Evolutionary conservation across 768 basidiomycete species (phyloP).

Genomic region (Hydnum rufescens): DNA sequence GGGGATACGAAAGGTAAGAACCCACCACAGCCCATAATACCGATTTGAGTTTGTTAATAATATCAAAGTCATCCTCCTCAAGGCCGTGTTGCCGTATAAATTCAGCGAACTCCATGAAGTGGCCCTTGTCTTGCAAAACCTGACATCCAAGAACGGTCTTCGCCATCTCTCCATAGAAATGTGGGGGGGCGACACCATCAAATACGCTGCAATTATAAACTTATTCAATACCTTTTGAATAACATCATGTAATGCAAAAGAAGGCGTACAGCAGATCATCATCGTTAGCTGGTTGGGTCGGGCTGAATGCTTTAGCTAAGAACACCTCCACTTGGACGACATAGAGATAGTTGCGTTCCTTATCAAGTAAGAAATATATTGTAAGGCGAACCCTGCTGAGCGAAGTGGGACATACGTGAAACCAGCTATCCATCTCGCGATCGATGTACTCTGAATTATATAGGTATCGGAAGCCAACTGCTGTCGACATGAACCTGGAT

Average conservation of each 20-base stretch:
- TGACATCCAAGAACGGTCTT: conserved; percentile 92
- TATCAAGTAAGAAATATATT: background rate
- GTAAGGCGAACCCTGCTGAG: background rate
- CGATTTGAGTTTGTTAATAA: conserved; percentile 82
- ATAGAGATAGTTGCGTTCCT: conserved; percentile 90
- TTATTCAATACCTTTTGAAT: background rate
- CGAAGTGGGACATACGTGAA: conserved; percentile 72
- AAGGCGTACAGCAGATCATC: conserved; percentile 34
- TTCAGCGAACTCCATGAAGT: conserved; percentile 78
- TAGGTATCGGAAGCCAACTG: conserved; percentile 81
- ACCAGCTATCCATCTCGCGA: conserved; percentile 91
- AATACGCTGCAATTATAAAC: conserved; percentile 31
- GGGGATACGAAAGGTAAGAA: conserved; percentile 10
- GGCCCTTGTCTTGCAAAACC: conserved; percentile 72
- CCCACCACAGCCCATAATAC: conserved; percentile 91
- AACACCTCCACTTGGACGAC: conserved; percentile 89
- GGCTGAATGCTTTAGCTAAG: conserved; percentile 57
- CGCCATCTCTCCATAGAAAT: conserved; percentile 96
- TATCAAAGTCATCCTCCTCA: conserved; percentile 63
- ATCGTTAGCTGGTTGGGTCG: conserved; percentile 36
- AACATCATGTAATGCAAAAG: background rate
- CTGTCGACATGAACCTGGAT: conserved; percentile 78
- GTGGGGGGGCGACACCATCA: conserved; percentile 75
- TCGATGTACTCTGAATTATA: conserved; percentile 86
- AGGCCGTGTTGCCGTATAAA: conserved; percentile 75